A percentile compares a stretch with the other conserved stretches of the same genome.
Conservation (phyloP, 306 rosid species). For the Cicer chorassanicum region DNA sequence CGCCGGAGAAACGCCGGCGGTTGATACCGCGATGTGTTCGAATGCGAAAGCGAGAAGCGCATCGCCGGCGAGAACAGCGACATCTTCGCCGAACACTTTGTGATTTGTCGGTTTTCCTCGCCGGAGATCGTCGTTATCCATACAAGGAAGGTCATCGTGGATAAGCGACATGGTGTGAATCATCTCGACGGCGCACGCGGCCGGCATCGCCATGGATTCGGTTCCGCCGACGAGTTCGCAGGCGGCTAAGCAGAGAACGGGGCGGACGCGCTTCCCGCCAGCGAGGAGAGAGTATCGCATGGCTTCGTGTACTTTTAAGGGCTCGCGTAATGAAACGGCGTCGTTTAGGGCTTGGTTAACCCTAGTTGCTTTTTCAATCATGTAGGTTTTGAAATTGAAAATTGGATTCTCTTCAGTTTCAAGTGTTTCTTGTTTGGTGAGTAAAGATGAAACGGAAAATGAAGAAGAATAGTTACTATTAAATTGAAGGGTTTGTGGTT, state of each 20-base stretch:
- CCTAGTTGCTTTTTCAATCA: conserved; percentile 51
- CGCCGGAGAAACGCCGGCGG: conserved; percentile 52
- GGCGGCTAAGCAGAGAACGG: conserved; percentile 76
- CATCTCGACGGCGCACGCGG: conserved; percentile 89
- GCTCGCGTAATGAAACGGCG: conserved; percentile 60
- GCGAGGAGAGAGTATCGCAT: conserved; percentile 91
- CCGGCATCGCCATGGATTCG: conserved; percentile 66
- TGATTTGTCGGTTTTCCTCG: conserved; percentile 87
- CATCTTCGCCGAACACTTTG: conserved; percentile 83
- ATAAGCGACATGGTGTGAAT: conserved; percentile 90
- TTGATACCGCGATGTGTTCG: conserved; percentile 70
- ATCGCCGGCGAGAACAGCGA: conserved; percentile 84
- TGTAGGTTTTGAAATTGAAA: conserved; percentile 66
- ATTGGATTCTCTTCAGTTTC: conserved; percentile 42
- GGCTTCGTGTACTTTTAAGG: conserved; percentile 69
- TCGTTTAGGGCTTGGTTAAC: conserved; percentile 69
- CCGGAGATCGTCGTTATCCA: conserved; percentile 92
- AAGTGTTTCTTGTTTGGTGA: conserved; percentile 58
- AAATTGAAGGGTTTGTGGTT: not conserved
- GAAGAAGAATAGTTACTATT: not conserved
- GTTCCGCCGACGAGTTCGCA: conserved; percentile 81
- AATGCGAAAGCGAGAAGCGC: conserved; percentile 72
- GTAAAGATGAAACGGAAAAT: conserved; percentile 50
- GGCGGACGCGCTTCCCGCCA: conserved; percentile 82
- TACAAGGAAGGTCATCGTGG: conserved; percentile 88